Base-by-base conservation (phyloP, 176 grass and related monocot genomes). In the Avena eriantha region DNA sequence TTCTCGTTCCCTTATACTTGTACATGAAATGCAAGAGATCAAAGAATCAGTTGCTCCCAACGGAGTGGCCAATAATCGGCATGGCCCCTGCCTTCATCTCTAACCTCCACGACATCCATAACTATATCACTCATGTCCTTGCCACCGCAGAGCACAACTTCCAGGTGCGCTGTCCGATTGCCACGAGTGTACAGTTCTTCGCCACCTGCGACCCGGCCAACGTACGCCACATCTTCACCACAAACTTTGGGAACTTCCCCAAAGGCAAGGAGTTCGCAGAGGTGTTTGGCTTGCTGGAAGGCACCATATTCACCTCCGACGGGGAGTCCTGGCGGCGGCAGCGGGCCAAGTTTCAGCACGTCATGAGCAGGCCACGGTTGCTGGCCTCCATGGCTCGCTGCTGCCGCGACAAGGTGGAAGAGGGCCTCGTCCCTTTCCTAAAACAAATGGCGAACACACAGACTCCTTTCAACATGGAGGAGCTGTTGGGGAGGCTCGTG, bases 301-400 rank as follows among this genome's bases (percentile, higher is more conserved):
- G 72, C 72, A 75, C 72, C 0, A 75, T 77, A 17, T 17, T 54
- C 5, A 31, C 73, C 24, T 5, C 48, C 3, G 73, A 76, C 15
- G 73, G 73, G 1, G 73, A 53, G 48, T 26, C 73, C 13, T 76
- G 31, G 81, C 90, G 34, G 3, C 53, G 19, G 75, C 17, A 78
- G 29, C 51, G 75, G 29, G 17, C 17, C 31, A 78, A 51, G 75
- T 35, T 78, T 9, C 51, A 78, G 0, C 26, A 57, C 26, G 18
- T 21, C 16, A 8, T 57, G 49, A 57, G 26, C 4, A 55, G 14
- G 29, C 50, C 75, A 36, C 50, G 12, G 10, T 1, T 78, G 16
- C 17, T 56, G 29, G 31, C 16, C 4, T 21, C 4, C 10, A 1
- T 77, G 50, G 1, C 3, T 0, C 49, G 14, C 7, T 8, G 22